Percentiles rank a stretch among this genome's conserved stretches.
Conservation (phyloP, 805 yeast species). For the Peterozyma xylosa region DNA sequence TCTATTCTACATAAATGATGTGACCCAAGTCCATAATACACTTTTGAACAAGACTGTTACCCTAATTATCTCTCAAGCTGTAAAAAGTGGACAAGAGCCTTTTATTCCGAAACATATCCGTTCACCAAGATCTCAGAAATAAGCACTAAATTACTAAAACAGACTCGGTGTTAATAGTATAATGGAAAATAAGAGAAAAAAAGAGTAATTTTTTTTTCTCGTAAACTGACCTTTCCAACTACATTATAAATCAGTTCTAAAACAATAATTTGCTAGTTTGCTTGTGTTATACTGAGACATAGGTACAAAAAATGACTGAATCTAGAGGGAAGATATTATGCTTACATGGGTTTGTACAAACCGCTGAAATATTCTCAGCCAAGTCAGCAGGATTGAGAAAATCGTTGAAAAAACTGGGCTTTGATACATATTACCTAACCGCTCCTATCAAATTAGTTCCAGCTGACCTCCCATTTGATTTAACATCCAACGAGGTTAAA, state of each 20-base stretch:
- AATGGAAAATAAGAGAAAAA: not conserved
- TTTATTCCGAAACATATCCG: too few species aligned
- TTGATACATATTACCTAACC: slow-evolving; percentile 68
- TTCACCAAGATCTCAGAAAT: too few species aligned
- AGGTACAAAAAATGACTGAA: not conserved
- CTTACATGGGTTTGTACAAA: slow-evolving; percentile 87
- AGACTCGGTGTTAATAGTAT: not conserved
- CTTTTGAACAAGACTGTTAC: too few species aligned
- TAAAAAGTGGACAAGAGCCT: too few species aligned
- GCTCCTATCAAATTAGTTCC: slow-evolving; percentile 65
- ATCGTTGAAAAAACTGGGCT: slow-evolving; percentile 51
- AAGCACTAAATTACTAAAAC: too few species aligned
- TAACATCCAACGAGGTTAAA: slow-evolving; percentile 38
- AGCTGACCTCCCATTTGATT: slow-evolving; percentile 67
- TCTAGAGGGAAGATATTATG: slow-evolving; percentile 55
- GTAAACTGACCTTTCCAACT: not conserved
- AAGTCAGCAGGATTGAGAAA: slow-evolving; percentile 88
- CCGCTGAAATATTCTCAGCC: slow-evolving; percentile 74
- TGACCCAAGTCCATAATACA: too few species aligned
- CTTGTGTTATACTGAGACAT: too few species aligned
- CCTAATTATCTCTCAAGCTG: too few species aligned
- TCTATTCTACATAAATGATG: not conserved
- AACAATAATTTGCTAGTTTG: too few species aligned
- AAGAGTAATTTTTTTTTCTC: not conserved
- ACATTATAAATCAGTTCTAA: too few species aligned